Evolutionary conservation across 1,284 basidiomycete genomes (phyloP).

Genomic region (Afroboletus lepidellus): DNA sequence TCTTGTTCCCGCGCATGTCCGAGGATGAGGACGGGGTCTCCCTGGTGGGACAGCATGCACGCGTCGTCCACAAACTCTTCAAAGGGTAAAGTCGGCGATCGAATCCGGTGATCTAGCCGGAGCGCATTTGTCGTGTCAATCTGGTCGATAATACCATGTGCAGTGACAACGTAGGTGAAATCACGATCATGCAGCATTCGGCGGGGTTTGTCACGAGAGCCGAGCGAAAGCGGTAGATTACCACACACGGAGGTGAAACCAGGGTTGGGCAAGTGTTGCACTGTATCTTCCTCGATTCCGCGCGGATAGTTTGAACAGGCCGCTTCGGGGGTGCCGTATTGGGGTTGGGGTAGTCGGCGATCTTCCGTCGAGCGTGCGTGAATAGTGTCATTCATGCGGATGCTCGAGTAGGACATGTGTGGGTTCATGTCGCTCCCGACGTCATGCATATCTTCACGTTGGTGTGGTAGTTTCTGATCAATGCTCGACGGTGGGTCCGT

Average conservation of each 20-base stretch:
- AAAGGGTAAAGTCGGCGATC: slow-evolving; percentile 16
- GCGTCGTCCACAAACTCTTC: slow-evolving; percentile 43
- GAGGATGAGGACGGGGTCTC: slow-evolving; percentile 33
- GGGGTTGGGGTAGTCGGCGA: neutral
- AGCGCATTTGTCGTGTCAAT: slow-evolving; percentile 24
- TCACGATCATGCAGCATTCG: slow-evolving; percentile 32
- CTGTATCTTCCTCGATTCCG: slow-evolving; percentile 1
- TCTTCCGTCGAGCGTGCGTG: neutral
- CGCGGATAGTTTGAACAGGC: neutral
- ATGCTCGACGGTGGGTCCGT: neutral
- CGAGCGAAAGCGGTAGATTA: slow-evolving; percentile 26
- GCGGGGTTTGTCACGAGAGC: slow-evolving; percentile 42
- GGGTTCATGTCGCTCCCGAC: neutral
- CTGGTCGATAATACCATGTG: slow-evolving; percentile 38
- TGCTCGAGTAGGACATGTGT: neutral
- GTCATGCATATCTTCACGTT: neutral
- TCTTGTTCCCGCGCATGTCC: slow-evolving; percentile 40
- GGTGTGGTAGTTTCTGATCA: neutral
- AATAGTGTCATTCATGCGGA: neutral
- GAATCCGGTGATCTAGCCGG: slow-evolving; percentile 15
- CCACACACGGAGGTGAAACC: slow-evolving; percentile 6
- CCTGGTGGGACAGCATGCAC: slow-evolving; percentile 36
- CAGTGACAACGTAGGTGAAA: slow-evolving; percentile 32
- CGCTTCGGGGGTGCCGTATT: neutral
- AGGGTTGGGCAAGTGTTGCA: slow-evolving; percentile 5